Base-by-base conservation (phyloP, 148 eudicot genomes). In the Diospyros kaki region DNA sequence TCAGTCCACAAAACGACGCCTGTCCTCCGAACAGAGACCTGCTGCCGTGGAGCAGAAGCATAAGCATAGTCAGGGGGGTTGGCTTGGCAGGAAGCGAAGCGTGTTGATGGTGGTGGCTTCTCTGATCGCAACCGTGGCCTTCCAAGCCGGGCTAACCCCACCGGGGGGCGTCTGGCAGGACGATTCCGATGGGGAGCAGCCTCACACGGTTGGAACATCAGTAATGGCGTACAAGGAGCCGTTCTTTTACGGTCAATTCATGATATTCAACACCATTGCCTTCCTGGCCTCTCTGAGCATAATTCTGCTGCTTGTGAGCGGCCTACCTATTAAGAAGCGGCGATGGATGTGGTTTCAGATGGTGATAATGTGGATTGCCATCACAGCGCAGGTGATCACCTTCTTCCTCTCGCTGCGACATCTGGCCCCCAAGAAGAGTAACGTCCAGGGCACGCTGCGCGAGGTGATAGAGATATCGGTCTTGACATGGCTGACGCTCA, bases 21-120 rank as follows among this genome's bases (percentile, higher is more conserved):
- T 67, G 12, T 68, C 77, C 64, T 67, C 73, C 0, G 75, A 54
- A 42, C 13, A 58, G 9, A 66, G 44, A 28, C n/a, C 39, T 46
- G 11, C n/a, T 13, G 9, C 54, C 74, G 52, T 18, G 52, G 28
- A 28, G 64, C 79, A 17, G n/a, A 9, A n/a, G 51, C 15, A 40
- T 28, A 64, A 71, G 42, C 80, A 52, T 45, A 55, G 72, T 52
- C 72, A 72, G 12, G 66, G 18, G 2, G 76, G 72, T 53, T 81
- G 83, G 80, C 76, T 81, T 6, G 73, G 63, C 2, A 76, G 69
- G 56, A 72, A 68, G 59, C 39, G 71, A 18, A 68, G 69, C 8
- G 73, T 77, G 2, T 2, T 81, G 42, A 81, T 81, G 83, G 80
- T 81, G 69, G 83, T 81, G 59, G 83, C 83, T 1, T 76, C 80